Evolutionary conservation across 352 stramenopile species (phyloP), one percentile per base, ranked within the genome.

Genomic region (Aphanomyces cochlioides): DNA sequence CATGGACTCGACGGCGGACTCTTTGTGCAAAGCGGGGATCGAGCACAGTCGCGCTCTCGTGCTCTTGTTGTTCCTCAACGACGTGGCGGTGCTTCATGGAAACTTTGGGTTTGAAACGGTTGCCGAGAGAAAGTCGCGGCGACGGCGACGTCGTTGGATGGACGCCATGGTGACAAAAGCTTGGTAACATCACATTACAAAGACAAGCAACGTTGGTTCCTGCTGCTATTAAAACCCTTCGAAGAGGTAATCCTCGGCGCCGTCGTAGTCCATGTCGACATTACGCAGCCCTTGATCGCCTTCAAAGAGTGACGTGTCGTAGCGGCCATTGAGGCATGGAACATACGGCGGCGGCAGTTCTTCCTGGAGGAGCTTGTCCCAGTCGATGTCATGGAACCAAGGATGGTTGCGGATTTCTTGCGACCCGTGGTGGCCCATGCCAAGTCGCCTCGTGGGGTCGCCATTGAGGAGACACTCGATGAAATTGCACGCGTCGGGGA

Each of bases 391-490:
- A 67, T 76, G 73, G 72, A 95, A 96, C 85, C 85, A 96, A 8
- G 78, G 73, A 64, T 96, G 86, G 61, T 89, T 77, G 45, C 84
- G 85, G 73, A 96, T 84, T 53, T 93, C 83, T 72, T 85, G 83
- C 40, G 87, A 81, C 50, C 82, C 84, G 12, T 47, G 37, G 73
- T 90, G 89, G 19, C 84, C 84, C 39, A 67, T 67, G 39, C 88
- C 89, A 5, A 95, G 73, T 40, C 89, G 74, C 50, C 87, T 97
- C 5, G 83, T 84, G 28, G 90, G 92, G 60, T 95, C 81, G 19
- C 88, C 90, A 38, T 94, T 85, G 1, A 99, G 79, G 12, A 99
- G 79, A 21, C 88, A 82, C 37, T 90, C 88, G 5, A 98, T 87
- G n/a, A 98, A 79, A 73, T 98, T 89, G 38, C 84, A 90, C 17